phyloP scores from a whole-genome alignment of 2,329 filamentous ascomycete species.

The Ceratocystis eucalypticola region DNA sequence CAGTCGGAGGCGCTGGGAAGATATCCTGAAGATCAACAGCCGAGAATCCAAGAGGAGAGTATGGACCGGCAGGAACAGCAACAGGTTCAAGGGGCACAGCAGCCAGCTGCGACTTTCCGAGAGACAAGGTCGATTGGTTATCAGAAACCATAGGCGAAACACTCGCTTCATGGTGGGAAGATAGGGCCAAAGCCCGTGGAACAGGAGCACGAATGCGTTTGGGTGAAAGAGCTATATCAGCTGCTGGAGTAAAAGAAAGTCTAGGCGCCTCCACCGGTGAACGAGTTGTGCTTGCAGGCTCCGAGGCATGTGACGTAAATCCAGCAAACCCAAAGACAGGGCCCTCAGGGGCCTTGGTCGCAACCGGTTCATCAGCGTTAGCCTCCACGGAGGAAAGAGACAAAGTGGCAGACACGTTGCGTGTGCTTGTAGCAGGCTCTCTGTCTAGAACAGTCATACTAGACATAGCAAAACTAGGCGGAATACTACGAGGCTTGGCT shows the following conservation, averaged over 20 bases:
- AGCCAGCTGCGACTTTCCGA: slow-evolving; percentile 9
- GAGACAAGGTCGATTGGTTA: background rate
- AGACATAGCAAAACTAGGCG: slow-evolving; percentile 6
- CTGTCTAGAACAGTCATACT: slow-evolving; percentile 8
- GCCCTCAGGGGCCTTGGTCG: background rate
- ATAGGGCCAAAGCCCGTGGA: slow-evolving; percentile 13
- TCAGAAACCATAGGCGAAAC: background rate
- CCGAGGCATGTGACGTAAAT: slow-evolving; percentile 24
- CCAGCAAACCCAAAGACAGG: slow-evolving; percentile 23
- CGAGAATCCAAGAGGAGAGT: slow-evolving; percentile 16
- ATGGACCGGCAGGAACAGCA: slow-evolving; percentile 5
- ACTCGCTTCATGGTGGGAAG: slow-evolving; percentile 13
- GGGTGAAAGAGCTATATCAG: slow-evolving; percentile 8
- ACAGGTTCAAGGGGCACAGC: slow-evolving; percentile 8
- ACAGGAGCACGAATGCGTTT: background rate
- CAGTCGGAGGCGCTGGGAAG: slow-evolving; percentile 15
- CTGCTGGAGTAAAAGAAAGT: slow-evolving; percentile 5
- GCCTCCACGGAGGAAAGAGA: slow-evolving; percentile 21
- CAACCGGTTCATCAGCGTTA: slow-evolving; percentile 20
- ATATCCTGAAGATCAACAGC: slow-evolving; percentile 17
- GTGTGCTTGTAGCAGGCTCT: slow-evolving; percentile 18
- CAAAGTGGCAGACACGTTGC: slow-evolving; percentile 19
- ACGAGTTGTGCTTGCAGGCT: slow-evolving; percentile 21
- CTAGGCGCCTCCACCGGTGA: slow-evolving; percentile 22
- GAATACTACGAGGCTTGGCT: slow-evolving; percentile 3